Conservation (phyloP, 345 rosid species). For the Salix arbutifolia region DNA sequence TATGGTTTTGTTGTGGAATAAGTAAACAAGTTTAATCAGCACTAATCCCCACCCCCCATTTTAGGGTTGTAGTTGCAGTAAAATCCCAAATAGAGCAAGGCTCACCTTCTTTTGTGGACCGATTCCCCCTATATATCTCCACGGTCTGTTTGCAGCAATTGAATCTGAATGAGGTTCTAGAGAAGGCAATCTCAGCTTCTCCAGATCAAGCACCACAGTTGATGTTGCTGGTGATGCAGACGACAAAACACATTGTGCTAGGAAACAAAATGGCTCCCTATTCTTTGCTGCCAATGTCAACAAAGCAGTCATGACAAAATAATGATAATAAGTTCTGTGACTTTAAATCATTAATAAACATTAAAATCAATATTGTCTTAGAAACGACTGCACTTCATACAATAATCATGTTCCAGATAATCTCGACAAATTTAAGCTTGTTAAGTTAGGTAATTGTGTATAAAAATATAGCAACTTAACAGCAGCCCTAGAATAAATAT, state of each 20-base stretch:
- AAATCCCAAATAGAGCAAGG: background rate
- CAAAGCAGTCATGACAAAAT: slow-evolving; percentile 10
- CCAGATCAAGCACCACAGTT: slow-evolving; percentile 57
- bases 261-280: slow-evolving; percentile 46
- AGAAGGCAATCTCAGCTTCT: slow-evolving; percentile 74
- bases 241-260: slow-evolving; percentile 65
- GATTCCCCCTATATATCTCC: slow-evolving; percentile 55
- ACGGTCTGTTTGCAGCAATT: slow-evolving; percentile 41
- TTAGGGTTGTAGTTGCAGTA: background rate
- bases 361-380: background rate
- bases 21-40: no score
- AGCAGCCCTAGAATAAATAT: background rate
- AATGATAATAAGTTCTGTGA: background rate
- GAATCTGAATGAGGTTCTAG: slow-evolving; percentile 54
- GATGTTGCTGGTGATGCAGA: slow-evolving; percentile 43
- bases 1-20: no score
- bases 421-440: background rate
- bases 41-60: no score
- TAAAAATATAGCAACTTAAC: background rate
- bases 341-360: background rate
- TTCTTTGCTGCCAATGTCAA: slow-evolving; percentile 54
- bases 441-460: background rate
- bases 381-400: background rate
- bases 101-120: slow-evolving; percentile 63
- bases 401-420: background rate